These are phyloP conservation scores for Capronia epimyces DNA, from an alignment of 2,329 filamentous ascomycete genomes.

Conservation along the genomic window DNA sequence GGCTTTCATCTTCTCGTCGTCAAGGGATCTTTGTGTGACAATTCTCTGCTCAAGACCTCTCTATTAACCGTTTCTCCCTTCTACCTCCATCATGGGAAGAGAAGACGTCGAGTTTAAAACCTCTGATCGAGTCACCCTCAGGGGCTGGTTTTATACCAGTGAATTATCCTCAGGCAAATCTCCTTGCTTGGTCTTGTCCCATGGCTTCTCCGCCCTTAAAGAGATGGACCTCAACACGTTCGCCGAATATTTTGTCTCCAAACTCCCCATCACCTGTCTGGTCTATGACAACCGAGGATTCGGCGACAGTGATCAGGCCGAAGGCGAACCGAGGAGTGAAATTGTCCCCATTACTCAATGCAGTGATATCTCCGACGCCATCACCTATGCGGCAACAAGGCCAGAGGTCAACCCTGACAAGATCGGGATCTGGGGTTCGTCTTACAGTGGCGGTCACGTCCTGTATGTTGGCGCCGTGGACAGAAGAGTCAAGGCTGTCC, in stretches of 20 bases:
- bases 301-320: constrained; percentile 33
- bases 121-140: constrained; percentile 26
- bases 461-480: constrained; percentile 38
- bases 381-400: constrained; percentile 33
- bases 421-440: constrained; percentile 39
- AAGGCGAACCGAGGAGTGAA: constrained; percentile 34
- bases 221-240: constrained; percentile 28
- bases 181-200: constrained; percentile 27
- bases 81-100: constrained; percentile 21
- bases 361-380: constrained; percentile 37
- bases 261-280: constrained; percentile 26
- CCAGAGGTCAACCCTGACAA: constrained; percentile 31
- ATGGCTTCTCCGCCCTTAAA: constrained; percentile 28
- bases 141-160: constrained; percentile 27
- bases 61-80: too few species aligned
- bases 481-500: constrained; percentile 38
- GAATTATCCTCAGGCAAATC: constrained; percentile 14
- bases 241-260: constrained; percentile 23
- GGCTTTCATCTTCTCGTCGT: not conserved
- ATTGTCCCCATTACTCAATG: constrained; percentile 33
- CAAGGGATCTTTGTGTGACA: not conserved
- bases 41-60: too few species aligned
- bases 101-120: constrained; percentile 29
- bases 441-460: constrained; percentile 39
- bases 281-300: constrained; percentile 35